Base-by-base conservation (phyloP, 352 stramenopile species). In the Phytophthora quininea region DNA sequence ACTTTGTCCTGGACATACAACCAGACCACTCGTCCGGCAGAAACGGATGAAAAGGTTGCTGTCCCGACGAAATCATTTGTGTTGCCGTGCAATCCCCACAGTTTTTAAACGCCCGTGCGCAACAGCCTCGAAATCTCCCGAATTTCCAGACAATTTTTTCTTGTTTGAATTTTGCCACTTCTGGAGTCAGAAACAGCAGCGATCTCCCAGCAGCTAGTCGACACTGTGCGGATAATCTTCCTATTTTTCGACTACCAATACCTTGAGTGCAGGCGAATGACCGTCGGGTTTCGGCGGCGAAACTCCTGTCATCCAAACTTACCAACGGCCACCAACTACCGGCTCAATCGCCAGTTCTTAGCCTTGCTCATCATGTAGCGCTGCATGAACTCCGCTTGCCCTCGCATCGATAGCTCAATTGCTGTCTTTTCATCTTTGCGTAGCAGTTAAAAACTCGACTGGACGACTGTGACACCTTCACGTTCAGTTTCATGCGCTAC, bases 401-500 rank as follows among this genome's bases (percentile, higher is more conserved):
- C 19, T 24, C 19, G 19, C 19, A 24, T 24, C 19, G 19, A 24
- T 24, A 24, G 19, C 19, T 24, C 19, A 24, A 24, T 24, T 24
- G 19, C 19, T 24, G 19, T 24, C 19, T 24, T 24, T 24, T 24
- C 19, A 24, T 24, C 19, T 24, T 24, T 24, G 19, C 19, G 19
- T 24, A 24, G 19, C 19, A 24, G 14, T 61, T 19, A 30, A 76
- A 58, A 35, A 77, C 63, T 63, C 55, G 62, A 77, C 65, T 24
- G 19, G 19, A 24, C 19, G 64, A 65, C 46, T 29, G 64, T 73
- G 49, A 57, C 35, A 64, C 56, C 66, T 72, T 75, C 71, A 74
- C 73, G 66, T 78, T 75, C 71, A 73, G 71, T 75, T 73, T 66
- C 47, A 50, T 75, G 67, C 46, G 66, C 50, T 54, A 24, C 19